phyloP scores from a whole-genome alignment of 116 monocot genomes.

The Trichopus zeylanicus region DNA sequence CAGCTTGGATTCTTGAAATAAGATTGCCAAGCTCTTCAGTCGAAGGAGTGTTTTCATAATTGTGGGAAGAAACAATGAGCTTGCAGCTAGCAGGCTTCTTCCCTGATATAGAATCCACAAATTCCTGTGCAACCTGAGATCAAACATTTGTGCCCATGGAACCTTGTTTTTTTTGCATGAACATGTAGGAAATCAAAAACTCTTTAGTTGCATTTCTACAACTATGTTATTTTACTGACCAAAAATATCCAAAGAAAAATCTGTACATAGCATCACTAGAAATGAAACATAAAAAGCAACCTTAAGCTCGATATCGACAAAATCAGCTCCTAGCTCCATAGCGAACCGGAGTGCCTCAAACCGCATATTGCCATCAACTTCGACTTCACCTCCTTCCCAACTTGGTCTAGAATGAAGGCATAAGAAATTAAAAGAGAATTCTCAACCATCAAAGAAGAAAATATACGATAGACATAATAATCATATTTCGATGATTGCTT shows the following conservation, averaged over 20 bases:
- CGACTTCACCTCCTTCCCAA: slow-evolving; percentile 59
- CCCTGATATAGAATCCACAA: slow-evolving; percentile 31
- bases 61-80: slow-evolving; percentile 66
- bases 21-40: slow-evolving; percentile 43
- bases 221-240: too few species aligned
- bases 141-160: neutral
- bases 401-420: slow-evolving; percentile 13
- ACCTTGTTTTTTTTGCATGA: too few species aligned
- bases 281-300: slow-evolving; percentile 6
- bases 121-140: slow-evolving; percentile 36
- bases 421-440: neutral
- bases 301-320: slow-evolving; percentile 59
- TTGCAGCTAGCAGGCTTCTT: slow-evolving; percentile 42
- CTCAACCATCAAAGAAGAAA: too few species aligned
- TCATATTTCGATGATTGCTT: too few species aligned
- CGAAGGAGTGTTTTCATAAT: slow-evolving; percentile 52
- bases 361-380: slow-evolving; percentile 39
- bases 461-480: too few species aligned
- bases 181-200: too few species aligned
- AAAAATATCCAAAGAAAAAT: too few species aligned
- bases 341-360: slow-evolving; percentile 46
- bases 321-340: slow-evolving; percentile 56
- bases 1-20: slow-evolving; percentile 48
- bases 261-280: neutral
- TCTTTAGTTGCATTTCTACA: too few species aligned